Evolutionary conservation across 768 basidiomycete genomes (phyloP).

Genomic region (Termitomyces sp.): DNA sequence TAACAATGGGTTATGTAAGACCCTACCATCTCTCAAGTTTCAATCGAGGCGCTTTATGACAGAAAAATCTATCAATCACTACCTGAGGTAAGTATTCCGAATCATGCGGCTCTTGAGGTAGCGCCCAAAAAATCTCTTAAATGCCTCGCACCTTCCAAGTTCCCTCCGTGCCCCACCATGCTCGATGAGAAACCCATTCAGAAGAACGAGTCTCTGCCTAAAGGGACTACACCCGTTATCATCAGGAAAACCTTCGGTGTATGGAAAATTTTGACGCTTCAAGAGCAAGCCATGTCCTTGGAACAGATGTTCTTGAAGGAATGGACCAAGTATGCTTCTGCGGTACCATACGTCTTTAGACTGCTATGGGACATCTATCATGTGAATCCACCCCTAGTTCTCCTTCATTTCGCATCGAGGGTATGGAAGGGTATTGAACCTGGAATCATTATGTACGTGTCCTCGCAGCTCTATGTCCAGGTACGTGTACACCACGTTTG

Average conservation of each 20-base stretch:
- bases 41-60: neutral
- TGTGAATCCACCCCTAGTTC: constrained; percentile 9
- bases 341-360: constrained; percentile 2
- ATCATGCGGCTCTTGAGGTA: neutral
- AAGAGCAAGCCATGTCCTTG: constrained; percentile 4
- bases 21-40: neutral
- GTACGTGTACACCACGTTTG: neutral
- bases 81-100: no score
- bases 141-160: neutral
- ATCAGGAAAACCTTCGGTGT: constrained; percentile 2
- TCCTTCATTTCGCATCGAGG: constrained; percentile 5
- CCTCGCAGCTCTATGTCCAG: constrained; percentile 8
- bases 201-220: neutral
- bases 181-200: neutral
- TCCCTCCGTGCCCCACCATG: neutral
- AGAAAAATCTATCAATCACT: neutral
- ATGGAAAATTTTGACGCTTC: constrained; percentile 10
- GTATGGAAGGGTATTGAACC: constrained; percentile 12
- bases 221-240: neutral
- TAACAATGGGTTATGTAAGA: neutral
- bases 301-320: neutral
- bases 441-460: constrained; percentile 10
- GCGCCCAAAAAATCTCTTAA: neutral
- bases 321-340: constrained; percentile 8
- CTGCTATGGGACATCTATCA: constrained; percentile 8